These are phyloP conservation scores for Rhizomucor pusillus DNA, from an alignment of 371 early-diverging fungal species.

Conservation along the genomic window DNA sequence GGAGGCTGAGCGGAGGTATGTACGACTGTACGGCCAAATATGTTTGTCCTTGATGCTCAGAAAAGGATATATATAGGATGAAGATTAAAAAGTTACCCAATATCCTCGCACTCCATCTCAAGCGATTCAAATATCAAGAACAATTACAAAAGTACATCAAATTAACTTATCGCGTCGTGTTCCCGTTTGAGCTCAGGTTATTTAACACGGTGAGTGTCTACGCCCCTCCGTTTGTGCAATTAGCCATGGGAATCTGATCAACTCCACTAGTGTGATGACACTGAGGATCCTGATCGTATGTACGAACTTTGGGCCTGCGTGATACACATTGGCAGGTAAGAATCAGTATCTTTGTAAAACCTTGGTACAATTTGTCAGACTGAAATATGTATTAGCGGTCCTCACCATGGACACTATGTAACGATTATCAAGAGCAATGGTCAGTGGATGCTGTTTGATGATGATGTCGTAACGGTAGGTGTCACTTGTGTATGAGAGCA, in stretches of 20 bases:
- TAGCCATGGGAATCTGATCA: background rate
- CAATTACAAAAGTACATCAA: conserved; percentile 87
- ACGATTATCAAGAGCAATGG: conserved; percentile 83
- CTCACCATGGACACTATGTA: conserved; percentile 97
- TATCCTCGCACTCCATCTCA: conserved; percentile 92
- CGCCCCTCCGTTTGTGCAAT: background rate
- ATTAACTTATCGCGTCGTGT: conserved; percentile 91
- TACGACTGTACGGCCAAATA: background rate
- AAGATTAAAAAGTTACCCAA: conserved; percentile 92
- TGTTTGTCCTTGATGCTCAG: background rate
- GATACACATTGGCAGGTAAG: conserved; percentile 89
- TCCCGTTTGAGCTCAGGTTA: conserved; percentile 89
- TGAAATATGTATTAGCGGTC: conserved; percentile 66
- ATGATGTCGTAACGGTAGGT: conserved; percentile 83
- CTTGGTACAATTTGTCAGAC: background rate
- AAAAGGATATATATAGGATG: conserved; percentile 67
- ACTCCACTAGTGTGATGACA: conserved; percentile 69
- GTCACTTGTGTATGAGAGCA: background rate
- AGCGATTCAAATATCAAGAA: conserved; percentile 96
- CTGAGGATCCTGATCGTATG: conserved; percentile 80
- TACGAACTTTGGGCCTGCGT: conserved; percentile 89
- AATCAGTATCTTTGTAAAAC: background rate
- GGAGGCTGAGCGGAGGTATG: conserved; percentile 90
- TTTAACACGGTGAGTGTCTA: conserved; percentile 79
- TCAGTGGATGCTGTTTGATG: conserved; percentile 94